Percentiles rank a stretch among this genome's conserved stretches.
Evolutionary conservation across 768 basidiomycete genomes (phyloP).

Genomic region (Pleurotus ostreatus): DNA sequence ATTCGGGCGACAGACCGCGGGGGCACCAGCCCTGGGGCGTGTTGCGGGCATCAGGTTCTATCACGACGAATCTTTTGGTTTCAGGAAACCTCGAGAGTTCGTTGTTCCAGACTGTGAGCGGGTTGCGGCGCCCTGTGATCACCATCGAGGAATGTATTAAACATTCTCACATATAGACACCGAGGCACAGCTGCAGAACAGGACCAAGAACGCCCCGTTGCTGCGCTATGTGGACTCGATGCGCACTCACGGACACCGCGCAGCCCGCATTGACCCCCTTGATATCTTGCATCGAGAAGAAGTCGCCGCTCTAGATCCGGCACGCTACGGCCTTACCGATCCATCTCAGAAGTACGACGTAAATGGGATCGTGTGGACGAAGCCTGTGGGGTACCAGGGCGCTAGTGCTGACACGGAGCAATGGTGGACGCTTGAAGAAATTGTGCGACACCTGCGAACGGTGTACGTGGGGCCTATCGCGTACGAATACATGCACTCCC

Average conservation of each 20-base stretch:
- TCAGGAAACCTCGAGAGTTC: conserved; percentile 60
- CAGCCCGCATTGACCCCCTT: conserved; percentile 82
- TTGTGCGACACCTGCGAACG: conserved; percentile 61
- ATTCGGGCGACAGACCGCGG: neutral
- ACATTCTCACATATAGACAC: conserved; percentile 42
- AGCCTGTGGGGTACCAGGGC: conserved; percentile 30
- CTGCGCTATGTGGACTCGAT: conserved; percentile 88
- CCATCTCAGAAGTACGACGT: conserved; percentile 56
- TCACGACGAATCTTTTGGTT: conserved; percentile 81
- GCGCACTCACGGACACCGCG: conserved; percentile 81
- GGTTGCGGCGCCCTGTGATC: neutral
- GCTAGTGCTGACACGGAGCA: conserved; percentile 25
- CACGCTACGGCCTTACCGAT: conserved; percentile 70
- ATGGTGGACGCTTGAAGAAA: conserved; percentile 68
- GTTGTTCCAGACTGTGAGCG: conserved; percentile 69
- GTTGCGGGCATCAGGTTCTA: conserved; percentile 31
- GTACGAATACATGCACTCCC: conserved; percentile 91
- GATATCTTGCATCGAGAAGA: conserved; percentile 85
- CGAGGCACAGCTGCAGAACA: conserved; percentile 58
- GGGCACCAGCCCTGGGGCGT: neutral
- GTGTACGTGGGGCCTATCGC: conserved; percentile 85
- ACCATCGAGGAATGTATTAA: neutral
- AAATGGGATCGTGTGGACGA: conserved; percentile 80
- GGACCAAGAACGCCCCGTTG: conserved; percentile 69
- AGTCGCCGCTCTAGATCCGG: conserved; percentile 67